phyloP scores from a whole-genome alignment of 2,329 filamentous ascomycete species.

The Pyricularia sp. region DNA sequence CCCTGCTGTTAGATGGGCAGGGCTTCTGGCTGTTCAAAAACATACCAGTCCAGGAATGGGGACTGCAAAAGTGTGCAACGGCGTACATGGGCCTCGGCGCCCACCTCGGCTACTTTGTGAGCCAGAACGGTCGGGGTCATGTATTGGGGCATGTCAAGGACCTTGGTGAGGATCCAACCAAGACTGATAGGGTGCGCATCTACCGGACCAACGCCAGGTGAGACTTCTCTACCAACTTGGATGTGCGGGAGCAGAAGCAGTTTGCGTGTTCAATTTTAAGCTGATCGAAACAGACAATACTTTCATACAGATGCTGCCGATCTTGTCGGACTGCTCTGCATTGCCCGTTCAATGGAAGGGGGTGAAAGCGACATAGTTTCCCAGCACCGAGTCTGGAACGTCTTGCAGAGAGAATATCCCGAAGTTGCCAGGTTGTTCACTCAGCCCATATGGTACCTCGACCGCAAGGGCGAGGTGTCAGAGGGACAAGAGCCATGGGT shows the following conservation, averaged over 20 bases:
- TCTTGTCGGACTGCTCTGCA: conserved; percentile 74
- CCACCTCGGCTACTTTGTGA: conserved; percentile 80
- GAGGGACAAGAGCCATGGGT: conserved; percentile 68
- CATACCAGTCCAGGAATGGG: conserved; percentile 69
- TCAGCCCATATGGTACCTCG: conserved; percentile 81
- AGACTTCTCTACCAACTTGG: not conserved
- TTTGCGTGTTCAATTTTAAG: not conserved
- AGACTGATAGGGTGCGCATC: conserved; percentile 82
- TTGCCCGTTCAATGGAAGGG: conserved; percentile 68
- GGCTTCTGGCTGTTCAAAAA: conserved; percentile 87
- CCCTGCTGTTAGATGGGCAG: conserved; percentile 61
- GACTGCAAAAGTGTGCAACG: conserved; percentile 68
- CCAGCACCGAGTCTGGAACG: conserved; percentile 77
- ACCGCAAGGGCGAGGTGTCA: conserved; percentile 77
- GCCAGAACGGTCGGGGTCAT: conserved; percentile 79
- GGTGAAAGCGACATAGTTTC: conserved; percentile 78
- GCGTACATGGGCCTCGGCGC: conserved; percentile 88
- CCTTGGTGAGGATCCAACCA: conserved; percentile 67
- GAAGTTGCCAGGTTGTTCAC: conserved; percentile 70
- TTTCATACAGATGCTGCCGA: conserved; percentile 81
- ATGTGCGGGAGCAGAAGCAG: too few species aligned
- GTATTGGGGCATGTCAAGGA: conserved; percentile 87
- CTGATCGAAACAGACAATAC: conserved; percentile 48
- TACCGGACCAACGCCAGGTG: conserved; percentile 68
- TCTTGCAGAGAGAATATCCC: conserved; percentile 62